These are phyloP conservation scores for Cicer cuneatum DNA, from an alignment of 306 rosid species.

Conservation along the genomic window DNA sequence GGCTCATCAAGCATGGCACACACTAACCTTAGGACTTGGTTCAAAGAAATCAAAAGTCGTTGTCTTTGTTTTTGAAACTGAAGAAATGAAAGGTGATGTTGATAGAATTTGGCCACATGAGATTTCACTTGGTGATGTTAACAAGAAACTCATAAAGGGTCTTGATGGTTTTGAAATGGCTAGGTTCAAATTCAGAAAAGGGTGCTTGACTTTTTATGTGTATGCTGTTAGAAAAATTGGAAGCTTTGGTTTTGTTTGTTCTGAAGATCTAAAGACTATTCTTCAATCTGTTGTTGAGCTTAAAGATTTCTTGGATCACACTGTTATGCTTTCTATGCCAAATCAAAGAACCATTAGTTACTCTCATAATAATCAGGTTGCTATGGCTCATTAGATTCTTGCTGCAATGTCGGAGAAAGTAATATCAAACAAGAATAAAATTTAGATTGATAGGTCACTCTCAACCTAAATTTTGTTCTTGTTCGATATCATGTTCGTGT, in stretches of 20 bases:
- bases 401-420: too few relatives aligned
- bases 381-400: constrained; percentile 79
- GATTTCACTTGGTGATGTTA: constrained; percentile 86
- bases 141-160: constrained; percentile 79
- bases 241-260: constrained; percentile 63
- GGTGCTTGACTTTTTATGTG: constrained; percentile 88
- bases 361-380: constrained; percentile 56
- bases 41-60: constrained; percentile 89
- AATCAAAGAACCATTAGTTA: constrained; percentile 75
- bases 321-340: constrained; percentile 93
- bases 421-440: too few relatives aligned
- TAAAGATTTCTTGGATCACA: constrained; percentile 95
- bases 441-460: too few relatives aligned
- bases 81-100: constrained; percentile 58
- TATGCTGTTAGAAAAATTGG: constrained; percentile 82
- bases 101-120: constrained; percentile 85
- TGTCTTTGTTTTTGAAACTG: constrained; percentile 79
- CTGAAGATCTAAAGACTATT: constrained; percentile 74
- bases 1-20: constrained; percentile 98
- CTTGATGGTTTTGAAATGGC: constrained; percentile 83
- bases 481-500: too few relatives aligned
- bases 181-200: constrained; percentile 93
- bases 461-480: too few relatives aligned
- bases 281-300: constrained; percentile 85
- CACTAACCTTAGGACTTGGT: constrained; percentile 93